Evolutionary conservation across 768 basidiomycete species (phyloP).

Genomic region (Boletus edulis): DNA sequence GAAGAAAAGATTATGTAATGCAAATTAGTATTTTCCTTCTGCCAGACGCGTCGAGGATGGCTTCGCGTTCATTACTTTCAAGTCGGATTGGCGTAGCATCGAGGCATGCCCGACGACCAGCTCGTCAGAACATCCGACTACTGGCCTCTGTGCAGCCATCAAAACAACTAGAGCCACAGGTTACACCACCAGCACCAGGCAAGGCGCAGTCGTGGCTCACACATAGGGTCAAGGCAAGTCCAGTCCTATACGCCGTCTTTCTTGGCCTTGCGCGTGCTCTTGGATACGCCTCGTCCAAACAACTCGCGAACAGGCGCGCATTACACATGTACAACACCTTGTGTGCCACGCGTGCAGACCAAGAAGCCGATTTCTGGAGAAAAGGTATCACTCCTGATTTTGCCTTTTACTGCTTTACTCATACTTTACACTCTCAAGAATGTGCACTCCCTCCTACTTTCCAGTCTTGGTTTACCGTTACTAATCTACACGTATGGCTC

Average conservation of each 20-base stretch:
- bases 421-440: constrained; percentile 40
- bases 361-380: constrained; percentile 62
- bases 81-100: constrained; percentile 4
- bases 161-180: constrained; percentile 4
- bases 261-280: constrained; percentile 46
- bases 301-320: constrained; percentile 58
- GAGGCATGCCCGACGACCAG: constrained; percentile 5
- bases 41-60: constrained; percentile 6
- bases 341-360: constrained; percentile 55
- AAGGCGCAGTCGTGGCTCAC: constrained; percentile 54
- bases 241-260: constrained; percentile 44
- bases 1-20: constrained; percentile 8
- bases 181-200: background rate
- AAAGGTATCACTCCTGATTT: constrained; percentile 43
- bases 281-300: constrained; percentile 61
- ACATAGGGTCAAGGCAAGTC: constrained; percentile 48
- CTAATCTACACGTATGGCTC: constrained; percentile 91
- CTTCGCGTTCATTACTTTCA: constrained; percentile 11
- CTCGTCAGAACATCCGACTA: constrained; percentile 9
- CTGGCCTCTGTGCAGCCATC: constrained; percentile 9
- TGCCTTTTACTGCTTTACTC: background rate
- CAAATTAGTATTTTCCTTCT: background rate
- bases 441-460: constrained; percentile 89
- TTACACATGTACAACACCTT: constrained; percentile 56
- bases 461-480: constrained; percentile 95